A percentile compares a stretch with the other conserved stretches of the same genome.
These are phyloP conservation scores for Geranium rotundifolium DNA, from an alignment of 345 rosid species.

Conservation along the genomic window DNA sequence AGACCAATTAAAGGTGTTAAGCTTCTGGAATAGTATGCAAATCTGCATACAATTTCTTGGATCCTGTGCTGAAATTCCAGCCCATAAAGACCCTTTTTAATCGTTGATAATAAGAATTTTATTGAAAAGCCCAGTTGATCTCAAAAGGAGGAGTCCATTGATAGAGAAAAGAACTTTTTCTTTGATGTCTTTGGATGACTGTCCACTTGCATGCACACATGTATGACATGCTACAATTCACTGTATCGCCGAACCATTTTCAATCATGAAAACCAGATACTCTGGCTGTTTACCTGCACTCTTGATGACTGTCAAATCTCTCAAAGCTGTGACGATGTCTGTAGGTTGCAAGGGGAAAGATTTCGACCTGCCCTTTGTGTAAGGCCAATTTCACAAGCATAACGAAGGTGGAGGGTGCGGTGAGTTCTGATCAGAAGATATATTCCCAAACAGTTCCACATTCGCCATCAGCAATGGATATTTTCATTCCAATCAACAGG, in stretches of 20 bases:
- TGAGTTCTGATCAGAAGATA: conserved; percentile 73
- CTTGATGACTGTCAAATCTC: not conserved
- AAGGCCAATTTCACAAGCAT: conserved; percentile 59
- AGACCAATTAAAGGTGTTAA: not conserved
- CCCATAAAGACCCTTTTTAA: too few relatives aligned
- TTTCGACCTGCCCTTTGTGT: conserved; percentile 78
- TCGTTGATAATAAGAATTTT: too few relatives aligned
- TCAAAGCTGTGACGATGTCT: conserved; percentile 1
- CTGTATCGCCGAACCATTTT: not conserved
- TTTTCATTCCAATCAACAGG: conserved; percentile 28
- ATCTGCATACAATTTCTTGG: too few relatives aligned
- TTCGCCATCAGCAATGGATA: conserved; percentile 25
- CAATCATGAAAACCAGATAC: not conserved
- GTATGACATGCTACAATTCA: not conserved
- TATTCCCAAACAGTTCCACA: conserved; percentile 79
- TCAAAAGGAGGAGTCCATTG: too few relatives aligned
- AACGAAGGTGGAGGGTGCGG: conserved; percentile 64
- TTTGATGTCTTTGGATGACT: too few relatives aligned
- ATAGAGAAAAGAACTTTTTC: too few relatives aligned
- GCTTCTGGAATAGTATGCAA: too few relatives aligned
- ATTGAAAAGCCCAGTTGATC: too few relatives aligned
- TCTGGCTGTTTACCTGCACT: not conserved
- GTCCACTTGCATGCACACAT: not conserved
- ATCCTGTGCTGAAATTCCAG: too few relatives aligned
- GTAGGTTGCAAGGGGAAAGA: conserved; percentile 50